Evolutionary conservation across 2,329 filamentous ascomycete species (phyloP).

Genomic region (Nigrospora sphaerica): DNA sequence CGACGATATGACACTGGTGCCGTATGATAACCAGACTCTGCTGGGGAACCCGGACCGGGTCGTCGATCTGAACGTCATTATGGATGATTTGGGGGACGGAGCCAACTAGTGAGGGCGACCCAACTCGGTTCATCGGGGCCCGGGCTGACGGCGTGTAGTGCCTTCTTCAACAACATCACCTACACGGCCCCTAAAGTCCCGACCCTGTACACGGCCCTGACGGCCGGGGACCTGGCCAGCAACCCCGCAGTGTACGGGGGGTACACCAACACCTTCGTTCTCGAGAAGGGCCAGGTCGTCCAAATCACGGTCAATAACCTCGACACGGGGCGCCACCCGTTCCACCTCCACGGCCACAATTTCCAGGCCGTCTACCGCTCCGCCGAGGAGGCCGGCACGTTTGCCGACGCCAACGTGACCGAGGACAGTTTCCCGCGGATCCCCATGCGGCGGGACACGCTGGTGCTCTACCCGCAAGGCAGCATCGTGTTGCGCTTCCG

Average conservation of each 20-base stretch:
- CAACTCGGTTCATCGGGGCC: neutral
- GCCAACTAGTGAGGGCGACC: slow-evolving; percentile 49
- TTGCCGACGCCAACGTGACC: slow-evolving; percentile 36
- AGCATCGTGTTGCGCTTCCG: slow-evolving; percentile 63
- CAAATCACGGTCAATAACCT: slow-evolving; percentile 73
- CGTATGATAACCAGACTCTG: slow-evolving; percentile 57
- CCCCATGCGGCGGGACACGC: slow-evolving; percentile 63
- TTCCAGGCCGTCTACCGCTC: slow-evolving; percentile 63
- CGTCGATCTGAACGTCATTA: slow-evolving; percentile 56
- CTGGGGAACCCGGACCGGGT: slow-evolving; percentile 55
- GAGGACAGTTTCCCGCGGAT: slow-evolving; percentile 39
- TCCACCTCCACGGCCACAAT: slow-evolving; percentile 71
- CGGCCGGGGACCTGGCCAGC: slow-evolving; percentile 49
- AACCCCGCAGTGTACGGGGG: slow-evolving; percentile 58
- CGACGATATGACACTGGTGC: slow-evolving; percentile 67
- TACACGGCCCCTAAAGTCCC: slow-evolving; percentile 72
- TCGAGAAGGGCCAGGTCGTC: slow-evolving; percentile 61
- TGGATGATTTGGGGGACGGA: slow-evolving; percentile 62
- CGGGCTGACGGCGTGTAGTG: slow-evolving; percentile 17
- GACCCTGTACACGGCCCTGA: slow-evolving; percentile 69
- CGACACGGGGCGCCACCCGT: slow-evolving; percentile 64
- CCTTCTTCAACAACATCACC: slow-evolving; percentile 71
- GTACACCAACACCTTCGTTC: slow-evolving; percentile 59
- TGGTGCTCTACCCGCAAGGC: slow-evolving; percentile 57
- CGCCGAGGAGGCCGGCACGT: slow-evolving; percentile 48